phyloP scores from a whole-genome alignment of 139 green algal species.

The Zygnema circumcarinatum region DNA sequence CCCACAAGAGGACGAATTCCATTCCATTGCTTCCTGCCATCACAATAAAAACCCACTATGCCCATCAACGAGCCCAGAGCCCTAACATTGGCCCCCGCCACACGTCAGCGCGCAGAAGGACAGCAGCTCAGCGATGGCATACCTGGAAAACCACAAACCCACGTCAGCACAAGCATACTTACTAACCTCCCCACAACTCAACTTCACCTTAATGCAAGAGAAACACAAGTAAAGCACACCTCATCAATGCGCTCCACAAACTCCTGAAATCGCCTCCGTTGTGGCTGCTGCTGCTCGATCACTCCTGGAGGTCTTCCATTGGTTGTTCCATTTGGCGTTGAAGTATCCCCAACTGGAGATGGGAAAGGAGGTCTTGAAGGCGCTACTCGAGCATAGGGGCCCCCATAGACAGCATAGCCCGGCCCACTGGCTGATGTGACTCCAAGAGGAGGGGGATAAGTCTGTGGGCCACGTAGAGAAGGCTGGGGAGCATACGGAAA shows the following conservation, averaged over 20 bases:
- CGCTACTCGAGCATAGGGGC: background rate
- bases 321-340: background rate
- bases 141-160: background rate
- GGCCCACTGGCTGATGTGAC: background rate
- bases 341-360: background rate
- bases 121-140: background rate
- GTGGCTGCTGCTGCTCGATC: background rate
- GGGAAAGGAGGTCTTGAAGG: background rate
- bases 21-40: too few relatives aligned
- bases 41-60: background rate
- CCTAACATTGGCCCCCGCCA: background rate
- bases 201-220: too few relatives aligned
- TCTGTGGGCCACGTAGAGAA: background rate
- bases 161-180: background rate
- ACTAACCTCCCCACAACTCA: too few relatives aligned
- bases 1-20: too few relatives aligned
- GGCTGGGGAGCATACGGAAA: background rate
- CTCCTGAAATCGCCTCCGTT: background rate
- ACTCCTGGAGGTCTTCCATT: background rate
- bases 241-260: background rate
- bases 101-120: background rate
- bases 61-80: background rate
- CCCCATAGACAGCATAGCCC: background rate
- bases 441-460: background rate
- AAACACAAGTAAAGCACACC: background rate